Percentiles rank a stretch among this genome's conserved stretches.
These are phyloP conservation scores for Yamadazyma atmosphaerica DNA, from an alignment of 1,139 yeast species.

Conservation along the genomic window DNA sequence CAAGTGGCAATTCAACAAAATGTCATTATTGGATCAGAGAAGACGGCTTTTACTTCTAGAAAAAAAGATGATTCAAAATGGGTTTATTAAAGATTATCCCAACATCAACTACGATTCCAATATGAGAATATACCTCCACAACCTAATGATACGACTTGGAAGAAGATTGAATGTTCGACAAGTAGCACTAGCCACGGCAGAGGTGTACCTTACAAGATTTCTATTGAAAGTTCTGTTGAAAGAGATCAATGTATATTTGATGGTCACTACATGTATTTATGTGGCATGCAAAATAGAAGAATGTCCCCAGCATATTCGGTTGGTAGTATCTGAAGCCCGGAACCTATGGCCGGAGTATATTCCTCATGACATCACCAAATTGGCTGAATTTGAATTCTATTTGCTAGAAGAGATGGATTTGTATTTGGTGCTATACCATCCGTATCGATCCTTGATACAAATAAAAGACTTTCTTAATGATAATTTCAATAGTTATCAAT, in stretches of 20 bases:
- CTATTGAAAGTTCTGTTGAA: constrained; percentile 69
- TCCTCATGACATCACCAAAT: constrained; percentile 85
- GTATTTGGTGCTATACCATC: constrained; percentile 82
- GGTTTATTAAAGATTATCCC: constrained; percentile 45
- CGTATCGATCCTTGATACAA: constrained; percentile 74
- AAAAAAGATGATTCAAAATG: constrained; percentile 48
- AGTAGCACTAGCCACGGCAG: constrained; percentile 85
- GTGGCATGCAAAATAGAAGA: constrained; percentile 94
- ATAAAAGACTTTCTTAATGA: constrained; percentile 47
- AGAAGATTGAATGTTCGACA: constrained; percentile 76
- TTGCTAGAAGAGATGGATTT: constrained; percentile 86
- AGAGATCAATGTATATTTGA: constrained; percentile 78
- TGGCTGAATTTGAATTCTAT: constrained; percentile 97
- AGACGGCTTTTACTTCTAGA: constrained; percentile 40
- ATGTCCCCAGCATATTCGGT: constrained; percentile 89
- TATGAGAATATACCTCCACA: constrained; percentile 68
- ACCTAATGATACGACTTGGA: constrained; percentile 72
- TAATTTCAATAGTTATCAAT: constrained; percentile 27
- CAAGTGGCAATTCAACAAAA: constrained; percentile 45
- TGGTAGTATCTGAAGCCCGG: constrained; percentile 80
- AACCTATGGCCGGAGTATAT: constrained; percentile 94
- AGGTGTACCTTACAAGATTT: constrained; percentile 75
- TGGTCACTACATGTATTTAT: constrained; percentile 84
- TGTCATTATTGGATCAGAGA: constrained; percentile 40
- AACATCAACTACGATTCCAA: constrained; percentile 56